A percentile compares a stretch with the other conserved stretches of the same genome.
phyloP scores from a whole-genome alignment of 495 filamentous ascomycete genomes.

The Xylaria sp. region DNA sequence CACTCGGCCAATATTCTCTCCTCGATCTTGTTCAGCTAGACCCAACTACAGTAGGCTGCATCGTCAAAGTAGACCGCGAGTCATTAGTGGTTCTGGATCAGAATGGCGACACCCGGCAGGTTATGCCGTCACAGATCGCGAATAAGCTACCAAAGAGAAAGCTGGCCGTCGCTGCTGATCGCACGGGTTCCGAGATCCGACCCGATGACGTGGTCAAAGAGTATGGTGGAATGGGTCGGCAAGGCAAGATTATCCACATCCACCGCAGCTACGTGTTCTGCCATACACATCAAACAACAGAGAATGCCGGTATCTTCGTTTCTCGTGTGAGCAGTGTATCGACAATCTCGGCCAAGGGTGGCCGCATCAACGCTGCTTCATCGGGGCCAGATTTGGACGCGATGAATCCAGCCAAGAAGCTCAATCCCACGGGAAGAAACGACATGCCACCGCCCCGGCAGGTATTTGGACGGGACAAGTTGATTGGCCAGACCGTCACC shows the following conservation, averaged over 20 bases:
- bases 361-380: conserved; percentile 61
- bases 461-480: conserved; percentile 77
- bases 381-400: conserved; percentile 77
- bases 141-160: conserved; percentile 82
- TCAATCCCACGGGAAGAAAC: conserved; percentile 57
- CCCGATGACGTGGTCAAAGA: conserved; percentile 92
- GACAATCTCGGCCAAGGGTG: conserved; percentile 91
- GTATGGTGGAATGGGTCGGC: conserved; percentile 80
- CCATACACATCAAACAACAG: conserved; percentile 79
- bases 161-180: conserved; percentile 88
- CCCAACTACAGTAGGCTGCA: conserved; percentile 85
- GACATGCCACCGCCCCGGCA: conserved; percentile 78
- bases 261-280: conserved; percentile 88
- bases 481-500: conserved; percentile 89
- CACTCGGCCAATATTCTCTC: conserved; percentile 84
- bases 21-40: conserved; percentile 96
- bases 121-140: conserved; percentile 89
- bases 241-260: conserved; percentile 89
- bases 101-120: conserved; percentile 77
- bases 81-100: conserved; percentile 90
- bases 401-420: conserved; percentile 90
- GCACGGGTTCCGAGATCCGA: conserved; percentile 91
- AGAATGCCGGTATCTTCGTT: conserved; percentile 91
- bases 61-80: conserved; percentile 95
- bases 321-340: conserved; percentile 83